Evolutionary conservation across 768 basidiomycete genomes (phyloP), one percentile per base, ranked within the genome.

Genomic region (Baorangia bicolor): DNA sequence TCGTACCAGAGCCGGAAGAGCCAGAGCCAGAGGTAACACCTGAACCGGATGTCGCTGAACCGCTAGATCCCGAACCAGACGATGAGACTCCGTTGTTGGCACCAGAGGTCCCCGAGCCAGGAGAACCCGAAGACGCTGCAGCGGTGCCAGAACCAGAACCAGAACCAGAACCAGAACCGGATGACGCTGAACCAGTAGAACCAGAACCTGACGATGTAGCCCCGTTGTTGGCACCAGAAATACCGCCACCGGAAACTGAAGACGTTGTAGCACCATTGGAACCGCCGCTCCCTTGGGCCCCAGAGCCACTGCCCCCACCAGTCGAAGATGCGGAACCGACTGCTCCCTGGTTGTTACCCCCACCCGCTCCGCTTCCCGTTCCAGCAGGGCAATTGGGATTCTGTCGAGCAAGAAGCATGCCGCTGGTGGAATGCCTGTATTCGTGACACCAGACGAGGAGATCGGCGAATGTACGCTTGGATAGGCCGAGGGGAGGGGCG

Each of bases 371-470:
- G 21, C 28, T 18, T 18, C 27, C 44, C 2, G 35, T 33, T 16
- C 20, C 51, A 2, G 52, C 39, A 27, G 65, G 35, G 31, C 66
- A 71, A 13, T 16, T 55, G 6, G 67, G 34, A 9, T 48, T 55
- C 31, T 69, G 67, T 33, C 68, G 67, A 54, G 68, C 52, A n/a
- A 63, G 65, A 16, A 71, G 62, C 2, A 33, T 23, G 27, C 61
- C 48, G 12, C 49, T 18, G 13, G 46, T 50, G 3, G 62, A 46
- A 21, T 58, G 61, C 0, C 52, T 52, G 20, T 57, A 20, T 35
- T 69, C 50, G 30, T 65, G 60, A 20, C 70, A 69, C 68, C 69
- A 71, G 23, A 59, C 9, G 51, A 69, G 69, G 43, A 69, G 67
- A 31, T 69, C 67, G 28, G 49, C 49, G 23, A 69, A 69, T 0